Evolutionary conservation across 345 rosid genomes (phyloP), one percentile per base, ranked within the genome.

Genomic region (Odontarrhena argentea): DNA sequence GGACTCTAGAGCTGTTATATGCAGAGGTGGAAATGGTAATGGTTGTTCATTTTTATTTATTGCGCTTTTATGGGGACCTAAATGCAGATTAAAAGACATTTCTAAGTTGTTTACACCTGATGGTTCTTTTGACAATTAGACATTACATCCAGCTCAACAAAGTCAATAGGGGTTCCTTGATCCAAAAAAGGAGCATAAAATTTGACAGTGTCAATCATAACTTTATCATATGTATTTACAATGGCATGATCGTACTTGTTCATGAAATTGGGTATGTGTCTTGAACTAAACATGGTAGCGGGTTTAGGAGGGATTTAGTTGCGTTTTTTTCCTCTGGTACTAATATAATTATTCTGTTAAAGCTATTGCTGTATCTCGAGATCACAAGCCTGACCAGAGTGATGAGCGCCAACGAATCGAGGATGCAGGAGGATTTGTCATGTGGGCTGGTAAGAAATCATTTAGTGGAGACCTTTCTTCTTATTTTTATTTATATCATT

Each of bases 361-460:
- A 95, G 99, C 97, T 72, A 74, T 95, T 75, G 99, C 99, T 69
- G 96, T 86, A 52, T 95, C 99, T 62, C 87, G 97, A 60, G 99
- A 95, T 79, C 99, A 95, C 83, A 95, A 89, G 78, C 99, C 99
- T 7, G 97, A 95, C 78, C 97, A 87, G 79, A 83, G 80, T 71
- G 99, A 95, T 77, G 99, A 95, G 76, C 88, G 99, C 48, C 99
- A 87, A 62, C 80, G 99, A 44, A 95, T 95, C 65, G 99, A 95
- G 78, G 87, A 91, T 76, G 99, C 99, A 5, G 99, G 99, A 64
- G 99, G 99, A 51, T 95, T 95, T 76, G 97, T 95, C 54, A 91
- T 91, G 96, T 95, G 99, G 99, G 99, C 99, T 75, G 99, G 99
- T 86, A 62, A 68, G 80, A 43, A 42, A 45, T 37, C 34, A 40